Evolutionary conservation across 2,329 filamentous ascomycete species (phyloP).

Genomic region (Cladophialophora psammophila): DNA sequence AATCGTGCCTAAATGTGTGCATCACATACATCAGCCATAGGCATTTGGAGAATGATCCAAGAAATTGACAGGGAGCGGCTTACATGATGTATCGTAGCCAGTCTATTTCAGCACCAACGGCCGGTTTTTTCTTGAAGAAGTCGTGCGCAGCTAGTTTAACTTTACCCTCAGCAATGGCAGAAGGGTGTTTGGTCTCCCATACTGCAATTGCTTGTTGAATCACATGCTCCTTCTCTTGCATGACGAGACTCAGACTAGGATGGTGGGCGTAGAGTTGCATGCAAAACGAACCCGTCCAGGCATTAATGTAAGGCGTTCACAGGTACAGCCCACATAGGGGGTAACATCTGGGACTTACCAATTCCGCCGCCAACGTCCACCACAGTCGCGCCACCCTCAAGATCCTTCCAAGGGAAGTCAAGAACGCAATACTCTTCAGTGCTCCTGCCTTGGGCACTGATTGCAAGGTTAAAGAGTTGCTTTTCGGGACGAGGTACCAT

Average conservation of each 20-base stretch:
- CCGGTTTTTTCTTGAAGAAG: conserved; percentile 20
- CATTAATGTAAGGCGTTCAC: not conserved
- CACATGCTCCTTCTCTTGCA: conserved; percentile 24
- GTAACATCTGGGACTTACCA: conserved; percentile 2
- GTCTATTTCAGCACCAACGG: conserved; percentile 16
- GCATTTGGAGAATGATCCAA: not conserved
- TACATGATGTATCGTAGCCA: conserved; percentile 26
- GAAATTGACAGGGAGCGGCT: not conserved
- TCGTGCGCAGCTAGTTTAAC: conserved; percentile 14
- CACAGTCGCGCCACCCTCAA: conserved; percentile 11
- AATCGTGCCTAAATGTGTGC: conserved; percentile 15
- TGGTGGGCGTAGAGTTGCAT: conserved; percentile 16
- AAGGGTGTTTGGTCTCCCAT: conserved; percentile 9
- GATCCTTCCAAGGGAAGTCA: conserved; percentile 18
- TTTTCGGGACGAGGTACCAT: conserved; percentile 21
- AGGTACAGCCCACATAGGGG: not conserved
- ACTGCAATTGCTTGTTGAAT: conserved; percentile 9
- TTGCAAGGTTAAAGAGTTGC: conserved; percentile 19
- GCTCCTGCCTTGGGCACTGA: conserved; percentile 6
- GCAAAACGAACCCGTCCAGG: conserved; percentile 16
- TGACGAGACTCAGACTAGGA: conserved; percentile 16
- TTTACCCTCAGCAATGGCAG: conserved; percentile 9
- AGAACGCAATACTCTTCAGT: conserved; percentile 7
- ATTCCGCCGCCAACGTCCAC: conserved; percentile 26
- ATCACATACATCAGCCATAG: not conserved